Base-by-base conservation (phyloP, 768 basidiomycete genomes). In the Leccinum longicurvipes region DNA sequence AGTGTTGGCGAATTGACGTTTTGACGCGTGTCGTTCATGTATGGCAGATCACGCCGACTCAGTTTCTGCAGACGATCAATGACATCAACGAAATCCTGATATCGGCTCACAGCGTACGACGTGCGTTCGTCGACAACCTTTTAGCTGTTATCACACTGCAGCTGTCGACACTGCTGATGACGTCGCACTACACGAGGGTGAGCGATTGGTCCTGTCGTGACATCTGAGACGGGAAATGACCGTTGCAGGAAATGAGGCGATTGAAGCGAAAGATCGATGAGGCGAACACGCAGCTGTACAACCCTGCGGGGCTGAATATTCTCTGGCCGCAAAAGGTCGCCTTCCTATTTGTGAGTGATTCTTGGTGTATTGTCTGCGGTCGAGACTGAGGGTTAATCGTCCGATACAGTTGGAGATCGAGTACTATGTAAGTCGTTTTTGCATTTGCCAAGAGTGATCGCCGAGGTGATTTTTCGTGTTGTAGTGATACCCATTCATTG, bases 51-150 rank as follows among this genome's bases (percentile, higher is more conserved):
- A 89, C 91, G 10, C 92, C 95, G 23, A 91, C 89, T 3, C 86
- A 93, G 63, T 98, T 95, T 69, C 79, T 89, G 44, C 87, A 91
- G 70, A 89, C 92, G 28, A 87, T 98, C 68, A 94, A 95, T 64
- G 79, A 86, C 23, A 85, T 98, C 73, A 99, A 99, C 73, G 85
- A 89, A 64, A 75, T 86, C 19, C 80, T 99, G 53, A 89, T 93
- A 46, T 85, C 85, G 4, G 97, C 97, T 2, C 84, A 97, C 68
- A 91, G 91, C 60, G 74, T 90, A 53, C 74, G 77, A 51, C 82
- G 81, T 60, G 80, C 91, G 17, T 80, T 88, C 54, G 41, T 90
- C 55, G 91, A 97, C 71, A 98, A 95, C 67, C 62, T 83, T 47
- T 69, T 98, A 4, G 84, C 90, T 19, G 78, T 94, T 28, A 73